These are phyloP conservation scores for Daldinia bambusicola DNA, from an alignment of 495 filamentous ascomycete species.

Conservation along the genomic window DNA sequence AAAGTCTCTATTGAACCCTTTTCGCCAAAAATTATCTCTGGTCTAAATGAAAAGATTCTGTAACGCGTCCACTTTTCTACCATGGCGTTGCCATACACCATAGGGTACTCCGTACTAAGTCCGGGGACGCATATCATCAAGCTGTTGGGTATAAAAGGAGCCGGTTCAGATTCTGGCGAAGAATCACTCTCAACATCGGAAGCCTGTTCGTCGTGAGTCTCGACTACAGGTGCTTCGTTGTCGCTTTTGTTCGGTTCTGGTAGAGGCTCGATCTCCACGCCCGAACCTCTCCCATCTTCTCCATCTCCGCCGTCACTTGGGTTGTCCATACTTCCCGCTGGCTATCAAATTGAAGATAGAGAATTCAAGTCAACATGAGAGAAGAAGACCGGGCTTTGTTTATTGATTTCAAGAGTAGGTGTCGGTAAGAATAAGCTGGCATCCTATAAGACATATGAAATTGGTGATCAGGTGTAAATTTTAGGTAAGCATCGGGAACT, in stretches of 20 bases:
- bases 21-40: constrained; percentile 16
- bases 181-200: constrained; percentile 9
- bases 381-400: too few relatives aligned
- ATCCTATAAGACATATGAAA: background rate
- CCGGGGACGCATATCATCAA: constrained; percentile 22
- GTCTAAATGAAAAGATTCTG: background rate
- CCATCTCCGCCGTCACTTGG: background rate
- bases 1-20: constrained; percentile 18
- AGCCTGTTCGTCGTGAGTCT: background rate
- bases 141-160: background rate
- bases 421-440: too few relatives aligned
- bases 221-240: too few relatives aligned
- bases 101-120: constrained; percentile 2
- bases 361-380: too few relatives aligned
- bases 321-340: too few relatives aligned
- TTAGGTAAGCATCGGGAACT: background rate
- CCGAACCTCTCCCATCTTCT: too few relatives aligned
- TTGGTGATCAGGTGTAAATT: background rate
- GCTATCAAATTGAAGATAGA: too few relatives aligned
- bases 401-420: too few relatives aligned
- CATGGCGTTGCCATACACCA: background rate
- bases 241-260: background rate
- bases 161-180: background rate
- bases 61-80: background rate
- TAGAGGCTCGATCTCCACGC: background rate